Base-by-base conservation (phyloP, 169 alveolate species). In the Plasmodium sp. region DNA sequence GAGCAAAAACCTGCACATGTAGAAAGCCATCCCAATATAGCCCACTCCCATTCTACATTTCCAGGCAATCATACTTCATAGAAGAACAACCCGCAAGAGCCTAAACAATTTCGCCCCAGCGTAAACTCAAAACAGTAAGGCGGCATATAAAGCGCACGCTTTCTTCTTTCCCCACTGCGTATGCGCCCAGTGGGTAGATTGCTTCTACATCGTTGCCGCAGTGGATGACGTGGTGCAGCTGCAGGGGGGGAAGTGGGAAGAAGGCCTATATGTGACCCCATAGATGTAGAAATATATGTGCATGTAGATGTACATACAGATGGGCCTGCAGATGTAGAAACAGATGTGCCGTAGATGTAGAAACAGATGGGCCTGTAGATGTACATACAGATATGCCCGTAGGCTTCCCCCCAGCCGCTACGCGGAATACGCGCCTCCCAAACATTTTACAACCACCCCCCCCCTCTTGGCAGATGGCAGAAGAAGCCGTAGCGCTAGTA, bases 401-500 rank as follows among this genome's bases (percentile, higher is more conserved):
- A 82, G 16, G 71, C 27, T 5, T 14, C 6, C n/a, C 34, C 7
- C 5, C 45, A 34, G 5, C 43, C 36, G 22, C 10, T 84, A 51
- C 43, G 41, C 62, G 27, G 62, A 51, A 51, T 51, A 51, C 7
- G 12, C 7, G 62, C 67, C 74, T 36, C 33, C 41, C 41, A 33
- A 22, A 36, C 43, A 5, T 9, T 14, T 41, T 31, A 22, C 36
- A 18, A 41, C 43, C 5, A 9, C 31, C 3, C 36, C 14, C 14
- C 81, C 48, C 12, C 48, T 18, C 1, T 45, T 45, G 22, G n/a
- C 31, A 81, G 94, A 81, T 79, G 90, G 6, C 90, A 41, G 95
- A 92, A 82, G 95, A 92, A 48, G 79, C 83, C 9, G 98, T 97
- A 84, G 99, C 99, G 62, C 96, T 99, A 95, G 99, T 99, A 84